Conservation (phyloP, 441 rosid genomes). For the Erodium moschatum region DNA sequence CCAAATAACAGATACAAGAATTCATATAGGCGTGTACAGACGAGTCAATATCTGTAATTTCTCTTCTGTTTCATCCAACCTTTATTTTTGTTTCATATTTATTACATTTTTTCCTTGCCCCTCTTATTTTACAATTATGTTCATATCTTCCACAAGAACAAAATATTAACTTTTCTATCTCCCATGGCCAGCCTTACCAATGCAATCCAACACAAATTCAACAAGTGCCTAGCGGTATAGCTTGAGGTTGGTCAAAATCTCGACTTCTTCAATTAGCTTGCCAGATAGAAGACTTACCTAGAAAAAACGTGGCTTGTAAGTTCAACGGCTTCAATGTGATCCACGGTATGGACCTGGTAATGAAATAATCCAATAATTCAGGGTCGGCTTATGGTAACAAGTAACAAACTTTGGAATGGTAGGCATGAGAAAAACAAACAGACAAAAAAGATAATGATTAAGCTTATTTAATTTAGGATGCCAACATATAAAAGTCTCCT, state of each 20-base stretch:
- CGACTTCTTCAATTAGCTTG: neutral
- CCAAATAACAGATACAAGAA: neutral
- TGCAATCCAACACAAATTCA: conserved; percentile 1
- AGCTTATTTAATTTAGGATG: neutral
- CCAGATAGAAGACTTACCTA: conserved; percentile 38
- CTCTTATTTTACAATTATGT: neutral
- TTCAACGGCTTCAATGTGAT: conserved; percentile 70
- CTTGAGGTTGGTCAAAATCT: no score
- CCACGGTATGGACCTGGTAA: conserved; percentile 68
- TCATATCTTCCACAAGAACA: neutral
- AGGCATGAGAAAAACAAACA: neutral
- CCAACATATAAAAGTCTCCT: neutral
- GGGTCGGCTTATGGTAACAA: neutral
- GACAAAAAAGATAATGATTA: neutral
- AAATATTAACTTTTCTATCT: neutral
- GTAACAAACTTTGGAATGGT: neutral
- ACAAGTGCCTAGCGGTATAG: neutral
- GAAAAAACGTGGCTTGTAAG: conserved; percentile 59
- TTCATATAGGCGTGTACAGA: neutral
- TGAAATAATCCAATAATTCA: conserved; percentile 22
- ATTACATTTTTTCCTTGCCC: neutral
- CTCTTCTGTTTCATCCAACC: neutral
- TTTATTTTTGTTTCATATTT: neutral
- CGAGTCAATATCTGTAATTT: neutral
- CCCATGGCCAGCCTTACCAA: neutral